Percentiles rank a stretch among this genome's conserved stretches.
phyloP scores from a whole-genome alignment of 208 protist genomes.

The Crithidia mellificae region DNA sequence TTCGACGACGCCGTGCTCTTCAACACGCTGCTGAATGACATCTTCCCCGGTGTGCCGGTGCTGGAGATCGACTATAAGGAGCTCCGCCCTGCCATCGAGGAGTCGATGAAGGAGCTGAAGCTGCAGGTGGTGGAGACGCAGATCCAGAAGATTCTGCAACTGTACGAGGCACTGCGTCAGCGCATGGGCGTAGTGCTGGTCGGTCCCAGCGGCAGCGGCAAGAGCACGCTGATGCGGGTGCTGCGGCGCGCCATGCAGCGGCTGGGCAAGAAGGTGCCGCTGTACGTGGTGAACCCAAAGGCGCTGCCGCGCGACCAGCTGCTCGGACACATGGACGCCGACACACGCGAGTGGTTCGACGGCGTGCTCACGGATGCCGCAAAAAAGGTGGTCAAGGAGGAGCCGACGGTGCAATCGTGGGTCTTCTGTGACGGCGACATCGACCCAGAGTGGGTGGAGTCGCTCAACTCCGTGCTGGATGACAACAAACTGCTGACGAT shows the following conservation, averaged over 20 bases:
- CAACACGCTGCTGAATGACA: conserved; percentile 94
- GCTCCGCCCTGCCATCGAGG: conserved; percentile 90
- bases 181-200: conserved; percentile 98
- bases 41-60: conserved; percentile 93
- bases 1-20: conserved; percentile 95
- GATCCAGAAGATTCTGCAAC: conserved; percentile 94
- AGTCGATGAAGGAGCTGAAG: conserved; percentile 87
- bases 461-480: conserved; percentile 99
- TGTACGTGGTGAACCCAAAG: conserved; percentile 98
- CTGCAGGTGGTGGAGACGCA: conserved; percentile 90
- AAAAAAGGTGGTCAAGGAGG: conserved; percentile 94
- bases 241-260: conserved; percentile 86
- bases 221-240: conserved; percentile 94
- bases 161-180: conserved; percentile 97
- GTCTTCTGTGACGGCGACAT: conserved; percentile 99
- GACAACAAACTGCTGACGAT: conserved; percentile 99
- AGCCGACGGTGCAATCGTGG: conserved; percentile 90
- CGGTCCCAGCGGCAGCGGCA: conserved; percentile 96
- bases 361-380: conserved; percentile 97
- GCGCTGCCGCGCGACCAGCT: conserved; percentile 95
- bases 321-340: conserved; percentile 97
- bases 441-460: conserved; percentile 99
- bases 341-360: conserved; percentile 99
- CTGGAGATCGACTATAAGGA: conserved; percentile 93
- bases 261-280: conserved; percentile 83